These are phyloP conservation scores for Phaeoacremonium minimum DNA, from an alignment of 2,329 filamentous ascomycete genomes.

Conservation along the genomic window DNA sequence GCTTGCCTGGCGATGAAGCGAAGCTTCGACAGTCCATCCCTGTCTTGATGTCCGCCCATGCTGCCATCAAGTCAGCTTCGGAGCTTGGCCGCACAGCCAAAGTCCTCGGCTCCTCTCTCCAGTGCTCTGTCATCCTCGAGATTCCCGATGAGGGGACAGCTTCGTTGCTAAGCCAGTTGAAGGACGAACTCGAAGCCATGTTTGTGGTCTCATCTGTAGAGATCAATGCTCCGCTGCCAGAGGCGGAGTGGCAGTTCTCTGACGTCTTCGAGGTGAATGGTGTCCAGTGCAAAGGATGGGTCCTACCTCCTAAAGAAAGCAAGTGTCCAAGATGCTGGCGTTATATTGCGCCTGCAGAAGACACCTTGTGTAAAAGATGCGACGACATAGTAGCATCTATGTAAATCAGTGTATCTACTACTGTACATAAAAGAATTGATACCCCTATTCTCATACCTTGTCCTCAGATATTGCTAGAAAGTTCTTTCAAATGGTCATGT, in stretches of 20 bases:
- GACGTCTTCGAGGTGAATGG: slow-evolving; percentile 37
- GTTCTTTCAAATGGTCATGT: too few species aligned
- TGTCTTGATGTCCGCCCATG: slow-evolving; percentile 50
- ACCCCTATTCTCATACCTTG: too few species aligned
- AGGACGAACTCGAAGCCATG: slow-evolving; percentile 54
- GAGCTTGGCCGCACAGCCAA: slow-evolving; percentile 71
- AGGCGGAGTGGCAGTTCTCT: slow-evolving; percentile 33
- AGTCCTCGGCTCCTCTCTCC: slow-evolving; percentile 73
- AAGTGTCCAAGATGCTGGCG: slow-evolving; percentile 93
- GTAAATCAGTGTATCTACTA: background rate
- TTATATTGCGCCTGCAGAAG: slow-evolving; percentile 65
- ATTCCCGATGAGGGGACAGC: slow-evolving; percentile 31
- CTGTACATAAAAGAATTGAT: background rate
- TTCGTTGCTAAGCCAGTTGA: slow-evolving; percentile 31
- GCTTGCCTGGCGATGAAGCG: slow-evolving; percentile 30
- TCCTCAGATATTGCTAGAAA: too few species aligned
- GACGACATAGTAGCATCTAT: slow-evolving; percentile 52
- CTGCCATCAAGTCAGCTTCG: slow-evolving; percentile 68
- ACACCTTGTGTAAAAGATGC: slow-evolving; percentile 69
- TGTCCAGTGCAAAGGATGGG: slow-evolving; percentile 31
- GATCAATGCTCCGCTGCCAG: slow-evolving; percentile 30
- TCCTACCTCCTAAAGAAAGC: slow-evolving; percentile 43
- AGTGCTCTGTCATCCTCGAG: slow-evolving; percentile 63
- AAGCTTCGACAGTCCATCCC: slow-evolving; percentile 37
- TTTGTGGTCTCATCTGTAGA: slow-evolving; percentile 67